These are phyloP conservation scores for Cyathus striatus DNA, from an alignment of 768 basidiomycete genomes.

Conservation along the genomic window DNA sequence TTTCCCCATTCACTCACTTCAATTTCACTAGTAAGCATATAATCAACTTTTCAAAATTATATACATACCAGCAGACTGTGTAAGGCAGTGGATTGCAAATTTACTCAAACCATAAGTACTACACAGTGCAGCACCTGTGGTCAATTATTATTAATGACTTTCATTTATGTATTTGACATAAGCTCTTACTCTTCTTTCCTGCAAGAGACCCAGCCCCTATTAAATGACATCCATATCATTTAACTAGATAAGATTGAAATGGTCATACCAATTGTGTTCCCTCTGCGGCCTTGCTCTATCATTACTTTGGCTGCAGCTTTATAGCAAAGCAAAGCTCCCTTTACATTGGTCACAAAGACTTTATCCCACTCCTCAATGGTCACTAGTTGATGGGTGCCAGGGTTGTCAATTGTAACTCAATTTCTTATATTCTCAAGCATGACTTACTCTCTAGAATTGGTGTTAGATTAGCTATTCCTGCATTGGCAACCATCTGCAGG, in stretches of 20 bases:
- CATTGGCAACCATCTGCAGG: neutral
- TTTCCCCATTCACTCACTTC: no score
- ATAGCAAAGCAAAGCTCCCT: neutral
- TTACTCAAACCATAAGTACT: neutral
- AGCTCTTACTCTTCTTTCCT: neutral
- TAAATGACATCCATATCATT: neutral
- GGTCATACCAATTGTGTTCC: neutral
- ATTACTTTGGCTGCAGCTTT: neutral
- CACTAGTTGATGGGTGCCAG: neutral
- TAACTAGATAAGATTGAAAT: neutral
- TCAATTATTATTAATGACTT: no score
- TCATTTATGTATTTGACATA: no score
- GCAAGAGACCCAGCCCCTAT: neutral
- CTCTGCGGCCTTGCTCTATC: neutral
- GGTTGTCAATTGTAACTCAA: neutral
- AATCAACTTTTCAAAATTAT: neutral
- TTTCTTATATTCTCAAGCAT: neutral
- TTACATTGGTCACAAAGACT: neutral
- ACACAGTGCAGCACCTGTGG: neutral
- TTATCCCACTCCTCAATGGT: neutral
- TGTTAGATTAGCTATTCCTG: neutral
- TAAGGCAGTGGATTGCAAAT: neutral
- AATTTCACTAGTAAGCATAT: no score
- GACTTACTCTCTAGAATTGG: neutral
- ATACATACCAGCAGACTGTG: neutral